Evolutionary conservation across 2,329 filamentous ascomycete genomes (phyloP), one percentile per base, ranked within the genome.

Genomic region (Pseudogymnoascus sp.): DNA sequence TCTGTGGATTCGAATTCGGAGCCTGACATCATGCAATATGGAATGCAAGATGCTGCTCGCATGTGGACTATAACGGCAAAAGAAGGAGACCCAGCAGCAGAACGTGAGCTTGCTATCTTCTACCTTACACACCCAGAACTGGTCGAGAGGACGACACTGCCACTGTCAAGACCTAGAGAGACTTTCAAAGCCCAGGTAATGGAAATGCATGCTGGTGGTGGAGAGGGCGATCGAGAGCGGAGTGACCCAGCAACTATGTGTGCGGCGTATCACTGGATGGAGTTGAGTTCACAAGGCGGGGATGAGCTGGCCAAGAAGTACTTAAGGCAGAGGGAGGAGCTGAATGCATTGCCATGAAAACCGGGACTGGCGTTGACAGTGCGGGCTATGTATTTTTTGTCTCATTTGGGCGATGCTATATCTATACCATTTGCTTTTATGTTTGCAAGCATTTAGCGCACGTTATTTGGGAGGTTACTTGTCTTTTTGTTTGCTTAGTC

Each of bases 261-360:
- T 70, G 85, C 96, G 63, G 93, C 93, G 8, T 87, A 95, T 75
- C 93, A 97, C 78, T 97, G 93, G 92, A 97, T 97, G 92, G 91
- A 93, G 77, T 81, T 90, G 67, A 92, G 90, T 38, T 89, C 91
- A 69, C 83, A 83, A 62, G 92, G 92, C n/a, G 92, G 92, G 1
- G 93, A 97, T 73, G 84, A 89, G 71, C 78, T 96, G 68, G 93
- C 93, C 19, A 87, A 85, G 72, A 89, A 88, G 73, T 92, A 93
- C 75, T 77, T 97, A 74, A 83, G 87, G 66, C 90, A 95, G 76
- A 68, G 70, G 19, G 70, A 72, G 61, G 70, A 72, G 64, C 35
- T 72, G 59, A 72, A 72, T 63, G 69, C 69, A 35, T 67, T 72
- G 58, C 70, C 70, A 58, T 72, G 61, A 66, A 33, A 55, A 35